phyloP scores from a whole-genome alignment of 2,329 filamentous ascomycete species.

The Pseudocercospora eumusae region DNA sequence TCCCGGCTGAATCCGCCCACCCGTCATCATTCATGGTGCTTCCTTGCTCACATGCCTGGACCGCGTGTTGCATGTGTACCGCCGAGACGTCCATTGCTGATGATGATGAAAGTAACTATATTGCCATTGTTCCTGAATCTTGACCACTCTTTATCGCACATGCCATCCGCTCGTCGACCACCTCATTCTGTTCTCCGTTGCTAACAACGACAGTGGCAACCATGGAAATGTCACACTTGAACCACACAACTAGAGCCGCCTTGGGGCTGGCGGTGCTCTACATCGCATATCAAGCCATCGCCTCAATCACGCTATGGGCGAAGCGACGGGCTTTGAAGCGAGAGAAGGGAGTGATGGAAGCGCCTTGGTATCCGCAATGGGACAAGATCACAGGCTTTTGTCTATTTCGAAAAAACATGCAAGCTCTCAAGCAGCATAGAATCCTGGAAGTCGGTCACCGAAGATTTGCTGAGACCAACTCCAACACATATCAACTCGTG shows the following conservation, averaged over 20 bases:
- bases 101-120: background rate
- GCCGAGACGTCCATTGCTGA: background rate
- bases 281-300: slow-evolving; percentile 41
- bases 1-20: background rate
- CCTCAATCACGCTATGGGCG: slow-evolving; percentile 40
- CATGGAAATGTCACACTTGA: slow-evolving; percentile 24
- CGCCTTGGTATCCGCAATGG: slow-evolving; percentile 51
- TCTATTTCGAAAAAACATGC: slow-evolving; percentile 46
- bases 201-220: background rate
- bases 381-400: slow-evolving; percentile 59
- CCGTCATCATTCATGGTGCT: slow-evolving; percentile 4
- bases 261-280: slow-evolving; percentile 38
- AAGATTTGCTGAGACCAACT: slow-evolving; percentile 39
- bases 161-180: background rate
- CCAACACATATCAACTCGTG: slow-evolving; percentile 44
- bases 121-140: background rate
- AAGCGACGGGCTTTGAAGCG: slow-evolving; percentile 43
- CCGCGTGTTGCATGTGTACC: slow-evolving; percentile 2
- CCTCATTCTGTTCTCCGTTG: background rate
- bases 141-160: background rate
- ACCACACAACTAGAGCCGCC: slow-evolving; percentile 29
- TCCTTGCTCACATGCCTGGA: slow-evolving; percentile 7
- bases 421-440: slow-evolving; percentile 41
- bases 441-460: slow-evolving; percentile 41
- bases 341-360: slow-evolving; percentile 52